Evolutionary conservation across 805 yeast species (phyloP), one percentile per base, ranked within the genome.

Genomic region (Saccharomycopsis sp.): DNA sequence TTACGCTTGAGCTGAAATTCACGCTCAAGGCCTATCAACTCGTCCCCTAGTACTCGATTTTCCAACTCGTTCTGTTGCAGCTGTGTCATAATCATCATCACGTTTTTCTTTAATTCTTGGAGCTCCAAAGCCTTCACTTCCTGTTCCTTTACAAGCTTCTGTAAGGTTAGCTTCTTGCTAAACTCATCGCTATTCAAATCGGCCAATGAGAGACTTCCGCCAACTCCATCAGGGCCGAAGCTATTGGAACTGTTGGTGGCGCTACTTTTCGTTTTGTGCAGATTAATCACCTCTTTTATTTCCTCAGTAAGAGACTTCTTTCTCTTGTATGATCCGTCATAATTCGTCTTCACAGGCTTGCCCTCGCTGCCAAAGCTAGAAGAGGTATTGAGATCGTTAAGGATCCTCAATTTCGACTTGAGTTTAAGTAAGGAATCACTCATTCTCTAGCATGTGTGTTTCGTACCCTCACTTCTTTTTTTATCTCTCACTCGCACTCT

Each of bases 51-150:
- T 50, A 68, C 71, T 48, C 63, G 70, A 53, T 67, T 70, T 34
- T 73, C 73, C 24, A 75, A 62, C 51, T 75, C 79, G 34, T 70
- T 65, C 23, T 70, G 69, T 7, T 73, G 74, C 37, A 69, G 71
- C 55, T 73, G 72, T 0, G 79, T 76, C 57, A 72, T 71, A 7
- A 69, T 51, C 1, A 72, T 68, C 63, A 68, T 64, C 1, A 70
- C 64, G 20, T 64, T 55, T 4, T 64, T 63, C 24, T 63, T 64
- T 21, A 62, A 61, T 23, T 59, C 65, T 15, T 52, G 40, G 54
- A 64, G 66, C n/a, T 59, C 66, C 54, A 21, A 47, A 55, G 64
- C 64, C 51, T 61, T 67, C 51, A 52, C 51, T 54, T 60, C 57
- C 2, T 59, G 24, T 24, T 62, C 57, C 1, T 24, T 15, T 16